phyloP scores from a whole-genome alignment of 805 yeast genomes.

The Saturnispora ahearnii region DNA sequence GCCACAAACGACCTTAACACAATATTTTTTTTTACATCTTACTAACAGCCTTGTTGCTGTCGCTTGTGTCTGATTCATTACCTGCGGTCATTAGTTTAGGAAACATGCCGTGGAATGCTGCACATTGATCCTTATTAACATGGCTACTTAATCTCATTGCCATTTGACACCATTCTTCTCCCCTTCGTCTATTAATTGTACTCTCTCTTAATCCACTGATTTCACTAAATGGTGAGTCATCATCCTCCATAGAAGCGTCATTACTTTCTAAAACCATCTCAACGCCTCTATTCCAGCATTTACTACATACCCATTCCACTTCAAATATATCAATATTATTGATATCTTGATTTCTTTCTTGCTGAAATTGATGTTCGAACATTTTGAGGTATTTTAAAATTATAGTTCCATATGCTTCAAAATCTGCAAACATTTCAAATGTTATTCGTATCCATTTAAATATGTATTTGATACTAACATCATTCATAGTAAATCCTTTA shows the following conservation, averaged over 20 bases:
- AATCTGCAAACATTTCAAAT: conserved; percentile 3
- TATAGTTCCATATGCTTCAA: not conserved
- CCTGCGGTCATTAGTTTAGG: not conserved
- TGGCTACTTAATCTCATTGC: conserved; percentile 9
- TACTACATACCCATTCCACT: conserved; percentile 30
- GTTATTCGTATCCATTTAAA: conserved; percentile 8
- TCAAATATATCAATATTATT: conserved; percentile 14
- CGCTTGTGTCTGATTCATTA: not conserved
- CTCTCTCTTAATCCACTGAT: not conserved
- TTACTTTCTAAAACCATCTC: conserved; percentile 12
- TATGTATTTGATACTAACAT: not conserved
- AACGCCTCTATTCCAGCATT: conserved; percentile 34
- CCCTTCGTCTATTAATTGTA: not conserved
- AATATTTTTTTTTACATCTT: not conserved
- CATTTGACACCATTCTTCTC: conserved; percentile 8
- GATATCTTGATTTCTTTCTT: too few species aligned
- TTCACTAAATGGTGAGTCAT: not conserved
- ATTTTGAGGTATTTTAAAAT: conserved; percentile 1
- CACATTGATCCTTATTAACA: not conserved
- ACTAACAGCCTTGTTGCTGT: not conserved
- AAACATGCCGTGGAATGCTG: not conserved
- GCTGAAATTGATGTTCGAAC: conserved; percentile 3
- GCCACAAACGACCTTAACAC: not conserved
- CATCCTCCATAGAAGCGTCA: not conserved
- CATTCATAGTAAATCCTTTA: not conserved